A percentile compares a stretch with the other conserved stretches of the same genome.
Evolutionary conservation across 306 rosid species (phyloP).

Genomic region (Cicer bijugum): DNA sequence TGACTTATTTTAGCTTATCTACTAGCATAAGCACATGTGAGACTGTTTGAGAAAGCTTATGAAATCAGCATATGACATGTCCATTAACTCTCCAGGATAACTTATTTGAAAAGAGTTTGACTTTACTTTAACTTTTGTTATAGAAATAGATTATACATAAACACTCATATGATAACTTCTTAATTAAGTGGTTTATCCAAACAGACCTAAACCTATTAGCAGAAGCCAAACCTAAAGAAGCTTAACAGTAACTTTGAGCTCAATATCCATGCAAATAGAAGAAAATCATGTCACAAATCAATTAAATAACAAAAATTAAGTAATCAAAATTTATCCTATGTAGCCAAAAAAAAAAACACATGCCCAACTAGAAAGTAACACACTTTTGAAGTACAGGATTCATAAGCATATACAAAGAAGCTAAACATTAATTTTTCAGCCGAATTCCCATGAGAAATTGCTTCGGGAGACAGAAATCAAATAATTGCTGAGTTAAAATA

Average conservation of each 20-base stretch:
- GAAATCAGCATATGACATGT: too few relatives aligned
- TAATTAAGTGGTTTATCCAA: too few relatives aligned
- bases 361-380: conserved; percentile 21
- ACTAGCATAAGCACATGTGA: too few relatives aligned
- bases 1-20: background rate
- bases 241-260: background rate
- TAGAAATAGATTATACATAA: too few relatives aligned
- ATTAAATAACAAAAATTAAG: conserved; percentile 3
- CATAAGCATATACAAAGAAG: conserved; percentile 11
- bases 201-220: background rate
- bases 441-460: background rate
- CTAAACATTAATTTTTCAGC: background rate
- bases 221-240: background rate
- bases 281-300: conserved; percentile 5
- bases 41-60: too few relatives aligned
- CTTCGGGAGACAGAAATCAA: background rate
- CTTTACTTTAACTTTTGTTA: too few relatives aligned
- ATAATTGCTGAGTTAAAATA: too few relatives aligned
- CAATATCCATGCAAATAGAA: conserved; percentile 30
- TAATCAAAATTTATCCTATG: conserved; percentile 7
- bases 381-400: background rate
- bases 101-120: too few relatives aligned
- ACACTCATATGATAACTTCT: too few relatives aligned
- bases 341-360: background rate
- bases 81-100: too few relatives aligned